Conservation (phyloP, 768 basidiomycete species). For the Phaeotremella skinneri region DNA sequence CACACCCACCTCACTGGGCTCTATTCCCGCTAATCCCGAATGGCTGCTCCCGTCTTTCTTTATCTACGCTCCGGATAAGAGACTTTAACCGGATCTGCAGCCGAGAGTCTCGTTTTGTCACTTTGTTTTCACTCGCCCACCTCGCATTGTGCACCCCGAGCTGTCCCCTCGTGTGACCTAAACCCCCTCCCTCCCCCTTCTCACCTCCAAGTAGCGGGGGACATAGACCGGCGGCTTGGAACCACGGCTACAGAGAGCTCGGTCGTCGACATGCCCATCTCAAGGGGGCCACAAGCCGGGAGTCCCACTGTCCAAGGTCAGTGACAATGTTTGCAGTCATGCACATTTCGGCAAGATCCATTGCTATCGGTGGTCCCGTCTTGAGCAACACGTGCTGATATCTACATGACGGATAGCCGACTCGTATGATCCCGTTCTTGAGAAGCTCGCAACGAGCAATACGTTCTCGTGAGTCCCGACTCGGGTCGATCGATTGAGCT, state of each 20-base stretch:
- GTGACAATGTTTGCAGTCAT: neutral
- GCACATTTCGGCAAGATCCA: too few relatives aligned
- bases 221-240: too few relatives aligned
- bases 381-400: too few relatives aligned
- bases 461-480: conserved; percentile 32
- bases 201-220: too few relatives aligned
- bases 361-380: too few relatives aligned
- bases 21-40: neutral
- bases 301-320: conserved; percentile 4
- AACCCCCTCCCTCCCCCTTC: too few relatives aligned
- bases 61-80: neutral
- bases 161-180: neutral
- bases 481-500: neutral
- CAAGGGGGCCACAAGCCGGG: neutral
- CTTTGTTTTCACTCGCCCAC: neutral
- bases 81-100: neutral
- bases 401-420: neutral
- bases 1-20: too few relatives aligned
- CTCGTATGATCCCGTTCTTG: conserved; percentile 22
- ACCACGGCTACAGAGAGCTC: neutral
- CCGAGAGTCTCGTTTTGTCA: neutral
- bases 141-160: too few relatives aligned
- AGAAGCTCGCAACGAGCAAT: conserved; percentile 28
- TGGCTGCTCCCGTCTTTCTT: neutral
- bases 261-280: neutral